phyloP scores from a whole-genome alignment of 208 protist species.

The Leishmania major region DNA sequence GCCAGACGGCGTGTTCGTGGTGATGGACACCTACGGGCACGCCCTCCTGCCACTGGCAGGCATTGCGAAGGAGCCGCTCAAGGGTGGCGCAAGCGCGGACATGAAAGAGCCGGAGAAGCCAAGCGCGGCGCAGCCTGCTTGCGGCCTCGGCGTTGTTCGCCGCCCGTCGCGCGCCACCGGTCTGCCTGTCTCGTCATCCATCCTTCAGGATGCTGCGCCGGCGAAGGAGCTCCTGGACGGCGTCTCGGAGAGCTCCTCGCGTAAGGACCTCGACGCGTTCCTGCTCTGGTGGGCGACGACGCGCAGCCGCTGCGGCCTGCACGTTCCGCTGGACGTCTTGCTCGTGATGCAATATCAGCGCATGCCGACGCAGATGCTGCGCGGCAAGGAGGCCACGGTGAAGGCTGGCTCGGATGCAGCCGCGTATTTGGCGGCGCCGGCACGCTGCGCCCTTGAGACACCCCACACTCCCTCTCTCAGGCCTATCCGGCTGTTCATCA shows the following conservation, averaged over 20 bases:
- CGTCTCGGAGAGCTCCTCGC: constrained; percentile 50
- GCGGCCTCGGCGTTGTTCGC: constrained; percentile 7
- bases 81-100: not conserved
- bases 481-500: constrained; percentile 46
- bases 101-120: not conserved
- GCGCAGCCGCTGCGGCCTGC: constrained; percentile 43
- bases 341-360: constrained; percentile 37
- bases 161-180: constrained; percentile 1
- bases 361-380: constrained; percentile 33
- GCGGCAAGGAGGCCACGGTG: constrained; percentile 23
- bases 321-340: constrained; percentile 53
- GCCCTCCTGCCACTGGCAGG: constrained; percentile 35
- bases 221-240: constrained; percentile 43
- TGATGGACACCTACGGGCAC: constrained; percentile 61
- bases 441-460: constrained; percentile 12
- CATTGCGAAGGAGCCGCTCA: not conserved
- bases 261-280: constrained; percentile 64
- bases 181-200: constrained; percentile 30
- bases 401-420: constrained; percentile 20
- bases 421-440: constrained; percentile 12
- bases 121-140: constrained; percentile 1
- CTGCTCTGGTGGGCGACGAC: constrained; percentile 71
- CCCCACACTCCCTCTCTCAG: constrained; percentile 32
- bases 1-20: constrained; percentile 67
- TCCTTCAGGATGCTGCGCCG: constrained; percentile 49